phyloP scores from a whole-genome alignment of 257 asterid species.

The Solanum sejunctum region DNA sequence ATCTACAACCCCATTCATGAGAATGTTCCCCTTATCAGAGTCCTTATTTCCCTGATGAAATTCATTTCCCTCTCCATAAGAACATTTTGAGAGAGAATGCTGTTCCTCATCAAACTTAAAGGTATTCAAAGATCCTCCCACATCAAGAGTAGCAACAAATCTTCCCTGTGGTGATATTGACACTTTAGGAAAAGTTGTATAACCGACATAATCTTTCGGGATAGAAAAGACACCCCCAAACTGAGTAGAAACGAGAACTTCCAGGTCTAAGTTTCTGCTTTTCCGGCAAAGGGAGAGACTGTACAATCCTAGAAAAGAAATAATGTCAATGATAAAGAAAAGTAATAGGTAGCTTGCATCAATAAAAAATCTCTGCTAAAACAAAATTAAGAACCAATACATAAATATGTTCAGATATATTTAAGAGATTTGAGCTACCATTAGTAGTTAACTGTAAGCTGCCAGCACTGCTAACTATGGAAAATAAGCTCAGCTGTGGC shows the following conservation, averaged over 20 bases:
- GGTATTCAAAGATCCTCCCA: constrained; percentile 46
- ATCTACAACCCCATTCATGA: constrained; percentile 41
- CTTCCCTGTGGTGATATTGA: constrained; percentile 61
- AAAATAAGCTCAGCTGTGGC: constrained; percentile 41
- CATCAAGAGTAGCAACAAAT: constrained; percentile 61
- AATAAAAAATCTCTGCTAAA: background rate
- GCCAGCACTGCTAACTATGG: constrained; percentile 40
- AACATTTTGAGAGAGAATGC: constrained; percentile 28
- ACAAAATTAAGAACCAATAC: background rate
- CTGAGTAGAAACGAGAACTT: constrained; percentile 31
- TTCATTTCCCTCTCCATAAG: constrained; percentile 19
- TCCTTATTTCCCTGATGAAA: constrained; percentile 15
- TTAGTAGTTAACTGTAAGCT: constrained; percentile 21
- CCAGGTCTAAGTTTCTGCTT: constrained; percentile 35
- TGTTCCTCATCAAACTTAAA: constrained; percentile 56
- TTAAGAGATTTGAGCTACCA: constrained; percentile 27
- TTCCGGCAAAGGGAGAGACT: constrained; percentile 63
- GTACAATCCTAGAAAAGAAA: constrained; percentile 43
- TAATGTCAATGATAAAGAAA: background rate
- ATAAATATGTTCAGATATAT: background rate
- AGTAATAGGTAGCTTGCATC: background rate
- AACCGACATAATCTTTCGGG: constrained; percentile 27
- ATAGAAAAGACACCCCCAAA: constrained; percentile 55
- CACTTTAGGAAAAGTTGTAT: constrained; percentile 60
- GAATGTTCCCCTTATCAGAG: constrained; percentile 21